phyloP scores from a whole-genome alignment of 1,284 basidiomycete species.

The Athelia sp. region DNA sequence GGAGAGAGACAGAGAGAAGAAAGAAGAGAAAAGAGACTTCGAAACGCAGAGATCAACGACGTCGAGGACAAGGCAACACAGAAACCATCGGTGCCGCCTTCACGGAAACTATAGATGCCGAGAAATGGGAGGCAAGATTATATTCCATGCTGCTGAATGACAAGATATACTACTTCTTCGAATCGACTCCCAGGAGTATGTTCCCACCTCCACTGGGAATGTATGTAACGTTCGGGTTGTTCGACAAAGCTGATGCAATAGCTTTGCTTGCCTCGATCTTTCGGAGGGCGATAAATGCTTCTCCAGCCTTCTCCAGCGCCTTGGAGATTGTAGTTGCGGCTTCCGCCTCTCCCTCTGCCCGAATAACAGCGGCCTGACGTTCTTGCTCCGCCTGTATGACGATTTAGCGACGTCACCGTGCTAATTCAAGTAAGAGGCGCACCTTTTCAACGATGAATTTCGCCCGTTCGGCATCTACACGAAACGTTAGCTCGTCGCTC shows the following conservation, averaged over 20 bases:
- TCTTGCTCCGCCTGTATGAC: constrained; percentile 89
- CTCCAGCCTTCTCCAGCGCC: constrained; percentile 92
- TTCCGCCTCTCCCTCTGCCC: constrained; percentile 98
- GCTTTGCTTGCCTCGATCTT: constrained; percentile 99
- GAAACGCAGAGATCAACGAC: constrained; percentile 22
- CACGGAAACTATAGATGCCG: constrained; percentile 13
- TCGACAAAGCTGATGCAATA: constrained; percentile 79
- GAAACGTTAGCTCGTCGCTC: constrained; percentile 1
- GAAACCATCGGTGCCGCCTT: constrained; percentile 15
- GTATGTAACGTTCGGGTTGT: constrained; percentile 84
- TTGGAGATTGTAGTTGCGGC: constrained; percentile 90
- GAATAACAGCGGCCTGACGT: constrained; percentile 95
- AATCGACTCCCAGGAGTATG: constrained; percentile 80
- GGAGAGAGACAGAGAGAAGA: constrained; percentile 40
- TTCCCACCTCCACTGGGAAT: constrained; percentile 78
- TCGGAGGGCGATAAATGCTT: constrained; percentile 92
- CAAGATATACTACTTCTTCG: constrained; percentile 38
- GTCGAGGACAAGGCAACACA: constrained; percentile 4
- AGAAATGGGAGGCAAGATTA: constrained; percentile 10
- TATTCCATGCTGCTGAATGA: background rate
- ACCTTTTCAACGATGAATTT: constrained; percentile 99
- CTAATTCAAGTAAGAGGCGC: constrained; percentile 12
- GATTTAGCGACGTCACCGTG: constrained; percentile 6
- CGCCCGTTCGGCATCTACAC: constrained; percentile 89
- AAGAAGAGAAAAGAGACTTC: constrained; percentile 29